Conservation (phyloP, 2,329 filamentous ascomycete genomes). For the Penicillium hordei region DNA sequence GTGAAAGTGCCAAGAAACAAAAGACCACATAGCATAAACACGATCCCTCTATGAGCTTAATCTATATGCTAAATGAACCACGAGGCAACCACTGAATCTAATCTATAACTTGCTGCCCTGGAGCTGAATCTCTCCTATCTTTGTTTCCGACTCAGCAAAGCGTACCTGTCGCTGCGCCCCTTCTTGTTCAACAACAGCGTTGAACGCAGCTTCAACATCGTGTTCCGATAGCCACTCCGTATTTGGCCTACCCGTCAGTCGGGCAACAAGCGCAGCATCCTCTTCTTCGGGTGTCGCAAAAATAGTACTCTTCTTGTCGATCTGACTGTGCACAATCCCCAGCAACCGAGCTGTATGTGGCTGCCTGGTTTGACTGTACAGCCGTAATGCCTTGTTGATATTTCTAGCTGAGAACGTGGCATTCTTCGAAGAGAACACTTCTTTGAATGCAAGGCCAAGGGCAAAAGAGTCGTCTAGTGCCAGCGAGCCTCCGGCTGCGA, state of each 20-base stretch:
- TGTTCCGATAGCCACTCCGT: slow-evolving; percentile 51
- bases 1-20: not conserved
- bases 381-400: slow-evolving; percentile 33
- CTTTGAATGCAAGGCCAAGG: slow-evolving; percentile 40
- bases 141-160: not conserved
- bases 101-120: slow-evolving; percentile 1
- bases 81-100: not conserved
- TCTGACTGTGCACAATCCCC: slow-evolving; percentile 32
- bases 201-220: slow-evolving; percentile 46
- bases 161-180: slow-evolving; percentile 1
- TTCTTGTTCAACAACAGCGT: slow-evolving; percentile 2
- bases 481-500: slow-evolving; percentile 33
- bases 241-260: slow-evolving; percentile 40
- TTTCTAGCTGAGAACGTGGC: slow-evolving; percentile 5
- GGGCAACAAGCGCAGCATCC: slow-evolving; percentile 39
- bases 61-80: not conserved
- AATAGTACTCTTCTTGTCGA: slow-evolving; percentile 3
- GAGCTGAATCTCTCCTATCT: not conserved
- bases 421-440: slow-evolving; percentile 30
- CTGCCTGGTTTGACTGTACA: slow-evolving; percentile 49
- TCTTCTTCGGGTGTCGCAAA: slow-evolving; percentile 27
- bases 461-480: slow-evolving; percentile 42
- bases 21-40: not conserved
- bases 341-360: slow-evolving; percentile 43
- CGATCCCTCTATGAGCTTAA: not conserved